Evolutionary conservation across 495 filamentous ascomycete species (phyloP).

Genomic region (Aspergillus olivimuriae): DNA sequence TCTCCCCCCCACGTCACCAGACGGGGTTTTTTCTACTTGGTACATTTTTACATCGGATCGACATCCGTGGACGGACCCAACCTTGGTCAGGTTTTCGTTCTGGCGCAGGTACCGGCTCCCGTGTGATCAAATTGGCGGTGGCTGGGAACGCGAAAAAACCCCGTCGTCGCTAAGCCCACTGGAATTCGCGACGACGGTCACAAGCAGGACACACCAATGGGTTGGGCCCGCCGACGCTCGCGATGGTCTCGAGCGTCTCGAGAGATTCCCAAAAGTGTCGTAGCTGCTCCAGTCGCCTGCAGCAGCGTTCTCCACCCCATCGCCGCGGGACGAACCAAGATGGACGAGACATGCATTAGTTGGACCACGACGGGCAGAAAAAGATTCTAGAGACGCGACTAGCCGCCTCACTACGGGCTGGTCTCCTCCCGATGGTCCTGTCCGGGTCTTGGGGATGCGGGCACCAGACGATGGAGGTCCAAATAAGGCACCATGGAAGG

Average conservation of each 20-base stretch:
- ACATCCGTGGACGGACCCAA: not conserved
- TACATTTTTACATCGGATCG: not conserved
- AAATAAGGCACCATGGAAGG: too few species aligned
- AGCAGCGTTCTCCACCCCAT: conserved; percentile 14
- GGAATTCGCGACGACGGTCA: not conserved
- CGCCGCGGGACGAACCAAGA: conserved; percentile 11
- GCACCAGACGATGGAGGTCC: too few species aligned
- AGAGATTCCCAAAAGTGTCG: conserved; percentile 2
- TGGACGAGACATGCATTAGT: conserved; percentile 21
- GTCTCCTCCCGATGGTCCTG: not conserved
- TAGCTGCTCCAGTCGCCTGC: conserved; percentile 14
- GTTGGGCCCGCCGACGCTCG: not conserved
- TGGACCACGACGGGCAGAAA: conserved; percentile 2
- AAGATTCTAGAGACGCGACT: conserved; percentile 7
- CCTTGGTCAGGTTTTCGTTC: not conserved
- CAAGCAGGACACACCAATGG: not conserved
- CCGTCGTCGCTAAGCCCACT: too few species aligned
- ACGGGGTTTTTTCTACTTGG: too few species aligned
- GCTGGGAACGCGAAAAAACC: conserved; percentile 1
- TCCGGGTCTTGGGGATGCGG: too few species aligned
- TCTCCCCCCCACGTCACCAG: not conserved
- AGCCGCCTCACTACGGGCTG: conserved; percentile 3
- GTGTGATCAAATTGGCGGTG: not conserved
- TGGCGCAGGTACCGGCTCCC: not conserved
- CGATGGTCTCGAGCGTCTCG: not conserved